Conservation (phyloP, 1,284 basidiomycete genomes). For the Trametes pubescens region DNA sequence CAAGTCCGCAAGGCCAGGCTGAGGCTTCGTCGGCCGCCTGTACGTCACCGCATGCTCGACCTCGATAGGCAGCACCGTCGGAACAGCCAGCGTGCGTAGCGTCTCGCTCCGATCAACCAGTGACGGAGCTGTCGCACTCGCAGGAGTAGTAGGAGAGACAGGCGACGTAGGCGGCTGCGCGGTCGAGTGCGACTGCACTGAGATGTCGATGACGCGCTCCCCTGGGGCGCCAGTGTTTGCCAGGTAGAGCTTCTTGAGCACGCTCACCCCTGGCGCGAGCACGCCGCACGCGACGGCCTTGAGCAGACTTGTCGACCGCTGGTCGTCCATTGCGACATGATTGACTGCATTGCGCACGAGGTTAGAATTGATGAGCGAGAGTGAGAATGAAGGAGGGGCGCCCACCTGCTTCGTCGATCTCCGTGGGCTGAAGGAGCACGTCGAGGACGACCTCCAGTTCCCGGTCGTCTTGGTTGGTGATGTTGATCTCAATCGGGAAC, state of each 20-base stretch:
- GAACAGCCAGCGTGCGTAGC: slow-evolving; percentile 67
- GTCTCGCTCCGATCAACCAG: slow-evolving; percentile 62
- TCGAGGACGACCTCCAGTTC: slow-evolving; percentile 75
- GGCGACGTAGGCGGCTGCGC: slow-evolving; percentile 33
- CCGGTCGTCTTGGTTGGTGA: slow-evolving; percentile 74
- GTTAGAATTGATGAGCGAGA: neutral
- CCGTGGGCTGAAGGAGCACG: slow-evolving; percentile 80
- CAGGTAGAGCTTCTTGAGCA: slow-evolving; percentile 67
- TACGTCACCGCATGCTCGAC: slow-evolving; percentile 61
- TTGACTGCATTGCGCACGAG: slow-evolving; percentile 56
- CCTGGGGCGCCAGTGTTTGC: slow-evolving; percentile 66
- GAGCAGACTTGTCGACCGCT: slow-evolving; percentile 73
- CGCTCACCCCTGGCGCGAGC: slow-evolving; percentile 61
- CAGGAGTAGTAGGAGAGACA: slow-evolving; percentile 21
- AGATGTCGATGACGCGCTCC: slow-evolving; percentile 77
- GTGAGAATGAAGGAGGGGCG: slow-evolving; percentile 12
- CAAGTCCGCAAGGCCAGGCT: slow-evolving; percentile 60
- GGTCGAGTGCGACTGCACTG: slow-evolving; percentile 66
- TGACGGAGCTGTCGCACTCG: slow-evolving; percentile 26
- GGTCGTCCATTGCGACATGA: slow-evolving; percentile 64
- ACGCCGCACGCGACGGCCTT: slow-evolving; percentile 74
- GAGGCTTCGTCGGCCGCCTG: slow-evolving; percentile 46
- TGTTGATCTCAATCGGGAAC: slow-evolving; percentile 71
- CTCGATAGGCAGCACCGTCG: slow-evolving; percentile 63
- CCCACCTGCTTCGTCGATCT: slow-evolving; percentile 78